Evolutionary conservation across 169 alveolate species (phyloP), one percentile per base, ranked within the genome.

Genomic region (Plasmodium gonderi): DNA sequence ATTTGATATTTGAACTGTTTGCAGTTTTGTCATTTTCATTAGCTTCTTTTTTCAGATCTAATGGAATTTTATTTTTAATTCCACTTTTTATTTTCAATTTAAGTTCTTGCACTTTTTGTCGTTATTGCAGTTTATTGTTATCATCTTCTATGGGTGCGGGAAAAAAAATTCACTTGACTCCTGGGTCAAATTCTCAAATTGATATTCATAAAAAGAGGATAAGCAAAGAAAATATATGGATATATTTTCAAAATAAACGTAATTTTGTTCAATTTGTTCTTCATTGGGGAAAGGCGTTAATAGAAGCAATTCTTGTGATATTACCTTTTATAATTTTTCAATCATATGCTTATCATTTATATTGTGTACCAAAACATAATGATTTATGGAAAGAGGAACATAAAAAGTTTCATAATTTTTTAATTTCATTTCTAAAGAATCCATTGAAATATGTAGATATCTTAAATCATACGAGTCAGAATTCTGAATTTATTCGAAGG

Each of bases 61-160:
- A 95, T 47, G 96, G 96, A 0, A 81, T 94, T 29, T 68, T 95
- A n/a, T 68, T 94, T 23, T 80, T 94, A 68, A 75, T 92, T 20
- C 97, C 97, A 7, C 95, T 95, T 67, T 94, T 95, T 65, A 90
- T 95, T 47, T 94, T 79, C 81, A 90, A 77, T 23, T 38, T 95
- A 7, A 20, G 93, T 40, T 80, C 95, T 2, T 93, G 96, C 29
- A 38, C 82, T 7, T 42, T 81, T 69, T 76, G 33, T 67, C 42
- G 33, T 54, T 33, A 93, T 23, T 92, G 91, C 33, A 26, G 31
- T 11, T 20, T 20, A 42, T 36, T 69, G 31, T 0, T 69, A 31
- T 31, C 49, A n/a, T n/a, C n/a, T n/a, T n/a, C n/a, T n/a, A n/a
- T n/a, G n/a, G n/a, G n/a, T n/a, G n/a, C n/a, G n/a, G n/a, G n/a